Conservation (phyloP, 257 asterid genomes). For the Gardenia jasminoides region DNA sequence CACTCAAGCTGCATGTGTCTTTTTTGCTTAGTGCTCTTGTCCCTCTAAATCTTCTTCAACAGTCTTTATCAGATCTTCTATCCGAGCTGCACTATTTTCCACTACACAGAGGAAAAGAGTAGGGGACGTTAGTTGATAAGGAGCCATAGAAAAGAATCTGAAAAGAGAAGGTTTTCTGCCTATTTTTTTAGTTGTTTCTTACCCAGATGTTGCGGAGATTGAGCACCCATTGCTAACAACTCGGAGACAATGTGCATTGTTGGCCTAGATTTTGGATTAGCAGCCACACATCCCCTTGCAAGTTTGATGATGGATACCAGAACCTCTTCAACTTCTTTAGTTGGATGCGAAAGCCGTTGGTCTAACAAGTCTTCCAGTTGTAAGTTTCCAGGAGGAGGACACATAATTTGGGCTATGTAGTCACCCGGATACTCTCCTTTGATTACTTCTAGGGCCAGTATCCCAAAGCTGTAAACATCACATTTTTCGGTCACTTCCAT, state of each 20-base stretch:
- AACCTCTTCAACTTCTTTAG: conserved; percentile 11
- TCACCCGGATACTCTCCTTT: conserved; percentile 34
- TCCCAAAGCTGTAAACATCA: conserved; percentile 44
- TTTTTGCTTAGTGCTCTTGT: neutral
- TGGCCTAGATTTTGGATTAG: conserved; percentile 32
- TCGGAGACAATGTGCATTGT: conserved; percentile 31
- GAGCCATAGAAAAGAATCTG: neutral
- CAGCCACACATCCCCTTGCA: conserved; percentile 25
- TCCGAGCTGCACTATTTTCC: neutral
- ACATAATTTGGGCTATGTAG: conserved; percentile 12
- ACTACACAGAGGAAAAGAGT: neutral
- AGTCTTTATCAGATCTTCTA: neutral
- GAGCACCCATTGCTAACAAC: conserved; percentile 17
- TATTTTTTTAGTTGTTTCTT: neutral
- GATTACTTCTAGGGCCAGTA: conserved; percentile 31
- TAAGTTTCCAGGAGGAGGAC: neutral
- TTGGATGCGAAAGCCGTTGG: conserved; percentile 10
- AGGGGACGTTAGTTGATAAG: neutral
- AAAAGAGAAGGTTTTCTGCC: neutral
- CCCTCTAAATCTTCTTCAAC: neutral
- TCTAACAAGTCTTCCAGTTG: conserved; percentile 22
- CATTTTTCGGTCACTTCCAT: conserved; percentile 26
- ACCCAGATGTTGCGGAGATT: neutral
- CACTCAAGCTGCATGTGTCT: neutral
- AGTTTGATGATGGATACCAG: conserved; percentile 15